phyloP scores from a whole-genome alignment of 2,329 filamentous ascomycete genomes.

The Mariannaea sp. region DNA sequence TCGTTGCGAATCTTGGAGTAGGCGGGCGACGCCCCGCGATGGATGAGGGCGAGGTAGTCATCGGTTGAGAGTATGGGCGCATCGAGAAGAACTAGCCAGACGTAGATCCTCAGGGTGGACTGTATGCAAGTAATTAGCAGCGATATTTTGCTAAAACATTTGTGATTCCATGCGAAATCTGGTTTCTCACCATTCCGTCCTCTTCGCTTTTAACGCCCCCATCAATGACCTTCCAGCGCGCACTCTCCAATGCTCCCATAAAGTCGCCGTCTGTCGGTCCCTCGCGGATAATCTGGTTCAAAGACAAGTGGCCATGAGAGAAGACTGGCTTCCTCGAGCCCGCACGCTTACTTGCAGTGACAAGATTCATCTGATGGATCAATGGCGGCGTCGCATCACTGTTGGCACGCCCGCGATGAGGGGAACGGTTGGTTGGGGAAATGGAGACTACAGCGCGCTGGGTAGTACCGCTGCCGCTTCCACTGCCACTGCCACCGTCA shows the following conservation, averaged over 20 bases:
- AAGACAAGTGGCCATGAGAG: constrained; percentile 60
- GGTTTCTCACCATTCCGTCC: constrained; percentile 73
- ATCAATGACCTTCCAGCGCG: constrained; percentile 74
- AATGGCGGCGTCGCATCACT: constrained; percentile 65
- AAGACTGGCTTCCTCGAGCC: constrained; percentile 50
- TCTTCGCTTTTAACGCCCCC: constrained; percentile 77
- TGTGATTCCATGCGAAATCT: background rate
- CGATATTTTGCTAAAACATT: background rate
- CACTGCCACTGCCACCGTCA: constrained; percentile 1
- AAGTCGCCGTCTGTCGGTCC: constrained; percentile 76
- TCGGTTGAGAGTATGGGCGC: constrained; percentile 84
- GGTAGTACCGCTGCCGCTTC: no score
- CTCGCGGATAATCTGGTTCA: constrained; percentile 80
- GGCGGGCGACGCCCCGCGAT: constrained; percentile 89
- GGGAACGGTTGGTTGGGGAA: constrained; percentile 44
- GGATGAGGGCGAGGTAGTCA: constrained; percentile 85
- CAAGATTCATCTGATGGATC: constrained; percentile 45
- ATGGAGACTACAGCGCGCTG: no score
- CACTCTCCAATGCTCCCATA: constrained; percentile 67
- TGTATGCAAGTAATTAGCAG: constrained; percentile 42
- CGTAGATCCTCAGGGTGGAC: constrained; percentile 92
- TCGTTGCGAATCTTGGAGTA: constrained; percentile 99
- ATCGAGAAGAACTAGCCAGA: constrained; percentile 93
- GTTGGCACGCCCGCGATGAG: constrained; percentile 69
- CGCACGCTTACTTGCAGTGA: constrained; percentile 44